phyloP scores from a whole-genome alignment of 2,329 filamentous ascomycete species.

The Tothia fuscella region DNA sequence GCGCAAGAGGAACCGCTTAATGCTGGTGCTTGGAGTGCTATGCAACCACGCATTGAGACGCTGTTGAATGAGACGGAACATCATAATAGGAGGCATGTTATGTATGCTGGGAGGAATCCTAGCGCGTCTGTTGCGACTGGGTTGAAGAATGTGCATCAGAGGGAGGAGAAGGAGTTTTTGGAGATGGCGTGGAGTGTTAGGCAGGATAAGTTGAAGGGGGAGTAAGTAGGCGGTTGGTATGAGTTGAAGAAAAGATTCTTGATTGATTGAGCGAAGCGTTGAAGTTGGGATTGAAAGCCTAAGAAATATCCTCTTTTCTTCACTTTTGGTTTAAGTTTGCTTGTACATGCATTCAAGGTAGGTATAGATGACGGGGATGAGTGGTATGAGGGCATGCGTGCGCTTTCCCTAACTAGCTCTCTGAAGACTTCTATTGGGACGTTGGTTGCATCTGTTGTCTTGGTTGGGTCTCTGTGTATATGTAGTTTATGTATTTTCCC shows the following conservation, averaged over 20 bases:
- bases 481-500: too few species aligned
- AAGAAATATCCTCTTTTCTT: too few species aligned
- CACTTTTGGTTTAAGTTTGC: too few species aligned
- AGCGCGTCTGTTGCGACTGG: conserved; percentile 91
- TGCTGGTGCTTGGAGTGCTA: conserved; percentile 91
- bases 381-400: too few species aligned
- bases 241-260: not conserved
- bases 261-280: too few species aligned
- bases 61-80: conserved; percentile 84
- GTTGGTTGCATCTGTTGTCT: too few species aligned
- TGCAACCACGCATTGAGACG: conserved; percentile 95
- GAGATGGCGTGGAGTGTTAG: conserved; percentile 50
- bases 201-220: conserved; percentile 56
- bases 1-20: conserved; percentile 96
- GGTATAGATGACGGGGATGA: too few species aligned
- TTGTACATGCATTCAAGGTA: too few species aligned
- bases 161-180: conserved; percentile 83
- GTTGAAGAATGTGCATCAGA: conserved; percentile 74
- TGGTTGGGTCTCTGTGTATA: too few species aligned
- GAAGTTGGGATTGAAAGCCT: too few species aligned
- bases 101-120: conserved; percentile 91
- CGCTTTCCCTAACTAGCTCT: too few species aligned
- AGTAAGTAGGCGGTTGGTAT: conserved; percentile 26
- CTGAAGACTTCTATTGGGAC: too few species aligned
- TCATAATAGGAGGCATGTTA: conserved; percentile 88